Base-by-base conservation (phyloP, 345 rosid species). In the Excoecaria cochinchinensis region DNA sequence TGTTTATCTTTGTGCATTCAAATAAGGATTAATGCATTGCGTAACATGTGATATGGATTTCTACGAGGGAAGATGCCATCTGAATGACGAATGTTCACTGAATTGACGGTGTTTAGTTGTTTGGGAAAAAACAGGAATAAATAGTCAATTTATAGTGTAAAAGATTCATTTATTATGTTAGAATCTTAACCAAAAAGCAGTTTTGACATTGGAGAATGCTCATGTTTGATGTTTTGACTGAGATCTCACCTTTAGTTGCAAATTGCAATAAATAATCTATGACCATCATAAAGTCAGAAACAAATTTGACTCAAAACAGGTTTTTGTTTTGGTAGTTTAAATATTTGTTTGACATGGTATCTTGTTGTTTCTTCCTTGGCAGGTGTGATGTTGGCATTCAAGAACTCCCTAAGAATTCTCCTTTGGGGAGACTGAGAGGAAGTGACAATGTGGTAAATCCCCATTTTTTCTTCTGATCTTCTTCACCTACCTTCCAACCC, bases 321-420 rank as follows among this genome's bases (percentile, higher is more conserved):
- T 16, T 70, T 53, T 56, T 6, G 42, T 22, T 17, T 6, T 44
- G 8, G 21, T 16, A 13, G 22, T 36, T 14, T 8, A 68, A 7
- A 15, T 13, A 44, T 4, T 63, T 66, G 38, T 36, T 72, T 75
- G 51, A 48, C 69, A 38, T 53, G 44, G 25, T 38, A 42, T 56
- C 44, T 24, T 9, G 42, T 47, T 24, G 2, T 31, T 60, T 59
- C 22, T 66, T 78, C 76, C 31, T 76, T 76, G 60, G 76, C 78
- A 95, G 99, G 61, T 90, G 94, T 82, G 88, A 87, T 70, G 99
- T 95, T 72, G 99, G 99, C 63, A 87, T 95, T 81, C 90, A 90
- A 85, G 99, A 95, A 82, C 90, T 95, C 74, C 77, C 97, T 2
- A 89, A 81, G 84, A 86, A 87, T 70, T 91, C 97, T 10, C 82